Evolutionary conservation across 176 grass and related monocot genomes (phyloP).

Genomic region (Elaeis guineensis): DNA sequence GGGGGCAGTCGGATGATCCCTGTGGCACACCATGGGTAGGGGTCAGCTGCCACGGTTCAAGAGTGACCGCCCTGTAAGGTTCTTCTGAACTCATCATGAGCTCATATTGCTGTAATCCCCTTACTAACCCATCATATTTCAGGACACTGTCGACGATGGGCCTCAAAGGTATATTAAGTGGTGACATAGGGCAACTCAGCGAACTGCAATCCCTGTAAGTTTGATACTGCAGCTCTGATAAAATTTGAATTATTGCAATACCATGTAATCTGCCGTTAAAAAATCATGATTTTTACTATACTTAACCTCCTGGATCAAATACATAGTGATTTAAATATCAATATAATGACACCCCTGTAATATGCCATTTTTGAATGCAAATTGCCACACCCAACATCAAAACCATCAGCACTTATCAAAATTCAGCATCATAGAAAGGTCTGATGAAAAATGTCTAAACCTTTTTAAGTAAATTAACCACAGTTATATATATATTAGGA

Average conservation of each 20-base stretch:
- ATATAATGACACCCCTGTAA: no score
- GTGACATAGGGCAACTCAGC: slow-evolving; percentile 50
- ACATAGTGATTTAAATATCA: not conserved
- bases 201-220: slow-evolving; percentile 52
- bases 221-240: not conserved
- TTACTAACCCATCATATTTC: slow-evolving; percentile 7
- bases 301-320: not conserved
- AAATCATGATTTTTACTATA: not conserved
- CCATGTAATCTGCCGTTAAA: no score
- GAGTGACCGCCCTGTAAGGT: slow-evolving; percentile 57
- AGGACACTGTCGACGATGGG: slow-evolving; percentile 61
- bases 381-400: no score
- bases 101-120: not conserved
- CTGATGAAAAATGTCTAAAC: no score
- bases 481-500: not conserved
- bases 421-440: no score
- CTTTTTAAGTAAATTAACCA: no score
- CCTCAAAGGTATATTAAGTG: slow-evolving; percentile 39
- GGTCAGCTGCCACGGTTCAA: slow-evolving; percentile 29
- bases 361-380: no score
- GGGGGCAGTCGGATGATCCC: slow-evolving; percentile 48
- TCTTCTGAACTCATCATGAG: not conserved
- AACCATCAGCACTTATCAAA: no score
- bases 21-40: slow-evolving; percentile 53
- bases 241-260: not conserved